These are phyloP conservation scores for Tulasnella sp. DNA, from an alignment of 768 basidiomycete genomes.

Conservation along the genomic window DNA sequence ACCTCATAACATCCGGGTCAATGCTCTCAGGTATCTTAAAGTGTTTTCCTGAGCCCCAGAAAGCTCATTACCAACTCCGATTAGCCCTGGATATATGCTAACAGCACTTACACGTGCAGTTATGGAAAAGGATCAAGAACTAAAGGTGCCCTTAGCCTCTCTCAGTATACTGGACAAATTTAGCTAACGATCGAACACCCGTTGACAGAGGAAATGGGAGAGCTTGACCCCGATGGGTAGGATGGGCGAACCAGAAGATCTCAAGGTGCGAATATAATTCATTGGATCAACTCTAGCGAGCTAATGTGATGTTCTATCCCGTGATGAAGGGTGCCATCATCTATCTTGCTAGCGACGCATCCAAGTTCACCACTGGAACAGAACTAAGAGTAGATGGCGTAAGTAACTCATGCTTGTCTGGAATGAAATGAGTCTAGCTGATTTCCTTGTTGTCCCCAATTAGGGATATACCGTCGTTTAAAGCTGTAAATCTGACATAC, in stretches of 20 bases:
- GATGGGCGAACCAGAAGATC: slow-evolving; percentile 87
- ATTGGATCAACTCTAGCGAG: background rate
- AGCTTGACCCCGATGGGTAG: slow-evolving; percentile 74
- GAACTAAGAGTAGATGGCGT: slow-evolving; percentile 78
- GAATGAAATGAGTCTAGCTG: background rate
- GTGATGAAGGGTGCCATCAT: slow-evolving; percentile 63
- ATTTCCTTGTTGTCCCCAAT: background rate
- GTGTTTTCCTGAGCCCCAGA: background rate
- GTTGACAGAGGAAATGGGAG: slow-evolving; percentile 66
- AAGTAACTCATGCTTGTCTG: background rate
- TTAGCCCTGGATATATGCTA: slow-evolving; percentile 86
- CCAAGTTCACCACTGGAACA: slow-evolving; percentile 77
- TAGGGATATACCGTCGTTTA: slow-evolving; percentile 6
- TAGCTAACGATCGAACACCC: too few relatives aligned
- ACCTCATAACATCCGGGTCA: slow-evolving; percentile 74
- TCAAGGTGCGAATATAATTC: slow-evolving; percentile 39
- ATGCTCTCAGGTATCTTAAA: slow-evolving; percentile 47
- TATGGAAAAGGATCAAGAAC: slow-evolving; percentile 55
- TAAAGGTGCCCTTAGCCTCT: slow-evolving; percentile 63
- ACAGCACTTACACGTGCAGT: slow-evolving; percentile 81
- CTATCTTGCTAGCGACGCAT: slow-evolving; percentile 81
- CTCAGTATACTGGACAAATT: too few relatives aligned
- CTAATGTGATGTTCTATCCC: slow-evolving; percentile 6
- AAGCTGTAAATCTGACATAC: too few relatives aligned
- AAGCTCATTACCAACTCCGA: background rate